Percentiles rank a stretch among this genome's conserved stretches.
Evolutionary conservation across 2,329 filamentous ascomycete genomes (phyloP).

Genomic region (Leptographium procerum): DNA sequence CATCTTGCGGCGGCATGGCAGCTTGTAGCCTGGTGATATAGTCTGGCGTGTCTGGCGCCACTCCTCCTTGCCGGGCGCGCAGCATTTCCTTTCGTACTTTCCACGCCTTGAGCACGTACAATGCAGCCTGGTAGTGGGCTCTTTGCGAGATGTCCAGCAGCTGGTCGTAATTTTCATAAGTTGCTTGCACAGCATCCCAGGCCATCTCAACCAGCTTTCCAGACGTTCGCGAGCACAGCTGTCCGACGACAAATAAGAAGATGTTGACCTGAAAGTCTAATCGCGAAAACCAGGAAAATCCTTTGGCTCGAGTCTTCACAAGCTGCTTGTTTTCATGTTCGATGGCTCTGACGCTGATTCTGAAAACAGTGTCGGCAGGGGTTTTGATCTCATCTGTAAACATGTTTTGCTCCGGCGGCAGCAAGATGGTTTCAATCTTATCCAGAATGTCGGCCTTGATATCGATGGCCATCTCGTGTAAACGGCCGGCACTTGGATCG

Average conservation of each 20-base stretch:
- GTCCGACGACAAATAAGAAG: slow-evolving; percentile 42
- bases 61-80: slow-evolving; percentile 20
- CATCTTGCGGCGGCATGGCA: slow-evolving; percentile 25
- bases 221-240: slow-evolving; percentile 36
- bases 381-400: slow-evolving; percentile 37
- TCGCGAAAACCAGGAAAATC: slow-evolving; percentile 45
- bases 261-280: slow-evolving; percentile 45
- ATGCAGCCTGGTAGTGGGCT: slow-evolving; percentile 30
- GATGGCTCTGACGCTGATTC: slow-evolving; percentile 35
- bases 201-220: slow-evolving; percentile 42
- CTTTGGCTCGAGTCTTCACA: slow-evolving; percentile 27
- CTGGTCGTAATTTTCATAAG: slow-evolving; percentile 38
- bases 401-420: slow-evolving; percentile 34
- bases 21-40: slow-evolving; percentile 35
- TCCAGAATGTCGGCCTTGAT: slow-evolving; percentile 34
- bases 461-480: slow-evolving; percentile 38
- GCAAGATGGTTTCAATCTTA: slow-evolving; percentile 37
- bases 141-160: slow-evolving; percentile 37
- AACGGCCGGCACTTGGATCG: slow-evolving; percentile 38
- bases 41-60: slow-evolving; percentile 27
- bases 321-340: slow-evolving; percentile 37
- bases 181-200: slow-evolving; percentile 35
- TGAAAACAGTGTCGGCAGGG: slow-evolving; percentile 43
- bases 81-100: slow-evolving; percentile 33
- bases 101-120: slow-evolving; percentile 42